Conservation (phyloP, 164 flowering plant species). For the Vitis cinerea region DNA sequence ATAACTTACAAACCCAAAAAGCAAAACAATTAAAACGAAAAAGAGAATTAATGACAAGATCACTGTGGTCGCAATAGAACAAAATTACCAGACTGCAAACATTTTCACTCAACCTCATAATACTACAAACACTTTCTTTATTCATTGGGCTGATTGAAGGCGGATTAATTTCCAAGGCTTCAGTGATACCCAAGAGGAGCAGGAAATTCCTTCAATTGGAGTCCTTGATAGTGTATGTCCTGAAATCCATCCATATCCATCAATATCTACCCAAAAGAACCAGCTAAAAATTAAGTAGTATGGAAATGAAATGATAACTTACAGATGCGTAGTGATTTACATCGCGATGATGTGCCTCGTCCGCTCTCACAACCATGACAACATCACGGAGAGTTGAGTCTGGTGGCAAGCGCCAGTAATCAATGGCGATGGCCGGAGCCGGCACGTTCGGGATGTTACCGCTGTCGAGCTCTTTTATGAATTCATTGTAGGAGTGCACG, state of each 20-base stretch:
- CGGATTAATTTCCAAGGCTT: neutral
- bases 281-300: neutral
- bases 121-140: too few relatives aligned
- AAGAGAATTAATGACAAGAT: too few relatives aligned
- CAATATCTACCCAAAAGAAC: neutral
- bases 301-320: neutral
- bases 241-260: constrained; percentile 21
- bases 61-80: too few relatives aligned
- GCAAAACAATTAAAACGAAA: too few relatives aligned
- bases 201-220: constrained; percentile 48
- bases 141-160: too few relatives aligned
- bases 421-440: constrained; percentile 73
- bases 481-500: constrained; percentile 45
- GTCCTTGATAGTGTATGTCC: constrained; percentile 63
- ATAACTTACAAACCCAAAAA: too few relatives aligned
- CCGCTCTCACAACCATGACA: constrained; percentile 62
- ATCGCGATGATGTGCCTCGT: constrained; percentile 76
- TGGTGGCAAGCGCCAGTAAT: constrained; percentile 62
- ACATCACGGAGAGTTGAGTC: constrained; percentile 64
- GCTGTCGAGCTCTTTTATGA: constrained; percentile 34
- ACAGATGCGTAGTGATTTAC: constrained; percentile 80
- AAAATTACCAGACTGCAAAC: too few relatives aligned
- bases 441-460: constrained; percentile 42
- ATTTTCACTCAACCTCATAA: too few relatives aligned
- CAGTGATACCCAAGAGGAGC: constrained; percentile 69